Conservation (phyloP, 805 yeast species). For the Candida tallmaniae region DNA sequence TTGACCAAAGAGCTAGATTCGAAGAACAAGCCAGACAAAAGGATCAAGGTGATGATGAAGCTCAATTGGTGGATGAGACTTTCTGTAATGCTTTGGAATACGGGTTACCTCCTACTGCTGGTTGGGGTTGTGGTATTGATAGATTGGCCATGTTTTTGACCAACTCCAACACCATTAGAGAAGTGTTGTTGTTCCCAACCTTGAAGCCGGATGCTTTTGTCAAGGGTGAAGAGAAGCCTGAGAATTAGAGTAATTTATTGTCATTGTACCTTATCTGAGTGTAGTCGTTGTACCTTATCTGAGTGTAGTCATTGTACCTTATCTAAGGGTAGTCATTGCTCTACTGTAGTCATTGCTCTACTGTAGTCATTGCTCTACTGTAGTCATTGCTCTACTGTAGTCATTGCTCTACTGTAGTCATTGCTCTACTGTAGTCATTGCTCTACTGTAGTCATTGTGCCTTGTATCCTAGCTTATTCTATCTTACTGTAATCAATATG, state of each 20-base stretch:
- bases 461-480: too few relatives aligned
- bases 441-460: too few relatives aligned
- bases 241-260: constrained; percentile 10
- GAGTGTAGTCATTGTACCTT: too few relatives aligned
- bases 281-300: too few relatives aligned
- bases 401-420: too few relatives aligned
- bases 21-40: constrained; percentile 99
- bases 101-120: constrained; percentile 99
- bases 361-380: too few relatives aligned
- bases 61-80: constrained; percentile 92
- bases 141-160: constrained; percentile 98
- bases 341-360: too few relatives aligned
- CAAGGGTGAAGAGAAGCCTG: constrained; percentile 30
- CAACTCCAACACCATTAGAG: constrained; percentile 94
- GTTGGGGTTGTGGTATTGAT: constrained; percentile 99
- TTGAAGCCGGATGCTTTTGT: constrained; percentile 80
- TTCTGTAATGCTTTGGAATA: constrained; percentile 97
- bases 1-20: constrained; percentile 94
- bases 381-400: too few relatives aligned
- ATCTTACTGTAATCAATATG: too few relatives aligned
- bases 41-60: constrained; percentile 99
- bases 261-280: too few relatives aligned
- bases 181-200: constrained; percentile 96
- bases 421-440: too few relatives aligned
- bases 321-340: too few relatives aligned